Conservation (phyloP, 2,329 filamentous ascomycete species). For the Aspergillus pseudotamarii region DNA sequence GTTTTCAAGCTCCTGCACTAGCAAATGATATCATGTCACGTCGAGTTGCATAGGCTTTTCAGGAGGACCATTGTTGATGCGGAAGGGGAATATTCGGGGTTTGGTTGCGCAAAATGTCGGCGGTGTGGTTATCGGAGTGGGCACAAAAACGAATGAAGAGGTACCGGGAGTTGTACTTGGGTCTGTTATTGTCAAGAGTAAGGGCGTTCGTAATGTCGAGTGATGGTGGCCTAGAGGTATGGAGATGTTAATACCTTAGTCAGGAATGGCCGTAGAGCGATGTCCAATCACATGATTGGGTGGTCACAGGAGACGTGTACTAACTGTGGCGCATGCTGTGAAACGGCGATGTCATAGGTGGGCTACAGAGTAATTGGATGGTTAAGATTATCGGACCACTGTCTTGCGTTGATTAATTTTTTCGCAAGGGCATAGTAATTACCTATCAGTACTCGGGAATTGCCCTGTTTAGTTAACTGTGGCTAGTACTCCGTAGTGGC, state of each 20-base stretch:
- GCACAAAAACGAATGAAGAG: neutral
- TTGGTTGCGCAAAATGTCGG: conserved; percentile 1
- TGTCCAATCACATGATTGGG: conserved; percentile 24
- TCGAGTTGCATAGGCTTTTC: conserved; percentile 18
- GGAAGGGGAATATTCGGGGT: neutral
- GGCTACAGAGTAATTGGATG: neutral
- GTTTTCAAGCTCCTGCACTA: conserved; percentile 21
- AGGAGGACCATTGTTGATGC: conserved; percentile 22
- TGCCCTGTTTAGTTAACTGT: neutral
- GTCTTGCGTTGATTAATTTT: neutral
- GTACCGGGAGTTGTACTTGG: neutral
- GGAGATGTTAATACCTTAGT: conserved; percentile 11
- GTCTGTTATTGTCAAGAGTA: neutral
- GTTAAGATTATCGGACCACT: conserved; percentile 1
- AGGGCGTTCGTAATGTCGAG: conserved; percentile 11
- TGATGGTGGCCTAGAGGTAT: conserved; percentile 24
- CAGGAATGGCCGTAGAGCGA: conserved; percentile 8
- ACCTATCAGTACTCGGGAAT: neutral
- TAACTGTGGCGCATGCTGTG: conserved; percentile 8
- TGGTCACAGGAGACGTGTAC: neutral
- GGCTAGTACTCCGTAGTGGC: neutral
- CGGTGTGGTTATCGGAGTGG: neutral
- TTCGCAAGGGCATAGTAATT: too few species aligned
- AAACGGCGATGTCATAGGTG: conserved; percentile 18
- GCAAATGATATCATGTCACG: conserved; percentile 28